Conservation (phyloP, 208 protist genomes). For the Crithidia bombi region DNA sequence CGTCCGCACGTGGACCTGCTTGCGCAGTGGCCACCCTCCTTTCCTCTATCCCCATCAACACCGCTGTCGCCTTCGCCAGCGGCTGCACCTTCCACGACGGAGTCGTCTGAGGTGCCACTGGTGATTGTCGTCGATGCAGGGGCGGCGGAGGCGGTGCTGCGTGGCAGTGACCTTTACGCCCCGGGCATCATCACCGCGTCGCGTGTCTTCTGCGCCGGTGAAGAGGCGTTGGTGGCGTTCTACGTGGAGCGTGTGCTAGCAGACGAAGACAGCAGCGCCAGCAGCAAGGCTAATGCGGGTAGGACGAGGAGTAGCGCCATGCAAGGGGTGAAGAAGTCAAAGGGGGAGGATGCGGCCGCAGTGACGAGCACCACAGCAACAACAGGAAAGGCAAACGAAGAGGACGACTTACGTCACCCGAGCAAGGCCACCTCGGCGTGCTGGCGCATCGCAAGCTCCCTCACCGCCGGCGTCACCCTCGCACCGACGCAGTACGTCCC, state of each 20-base stretch:
- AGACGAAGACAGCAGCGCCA: not conserved
- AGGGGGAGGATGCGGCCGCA: not conserved
- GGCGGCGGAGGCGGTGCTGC: slow-evolving; percentile 89
- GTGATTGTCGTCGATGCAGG: slow-evolving; percentile 73
- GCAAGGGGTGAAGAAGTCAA: not conserved
- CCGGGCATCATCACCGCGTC: slow-evolving; percentile 58
- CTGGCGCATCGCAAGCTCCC: slow-evolving; percentile 11
- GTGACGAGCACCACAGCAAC: not conserved
- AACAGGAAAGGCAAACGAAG: not conserved
- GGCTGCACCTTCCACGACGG: not conserved
- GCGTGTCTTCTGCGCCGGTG: slow-evolving; percentile 28
- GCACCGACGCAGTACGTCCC: slow-evolving; percentile 14
- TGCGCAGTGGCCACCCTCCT: slow-evolving; percentile 18
- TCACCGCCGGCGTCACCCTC: slow-evolving; percentile 26
- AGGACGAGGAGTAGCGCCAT: not conserved
- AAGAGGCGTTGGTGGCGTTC: slow-evolving; percentile 40
- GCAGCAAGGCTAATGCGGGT: not conserved
- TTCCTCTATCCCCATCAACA: not conserved
- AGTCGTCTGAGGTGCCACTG: not conserved
- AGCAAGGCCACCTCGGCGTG: not conserved
- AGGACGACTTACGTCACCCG: not conserved
- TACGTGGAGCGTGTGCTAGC: slow-evolving; percentile 24
- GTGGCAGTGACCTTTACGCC: slow-evolving; percentile 85
- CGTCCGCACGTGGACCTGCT: slow-evolving; percentile 6
- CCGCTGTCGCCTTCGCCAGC: not conserved